Base-by-base conservation (phyloP, 2,329 filamentous ascomycete species). In the Fusarium fujikuroi region DNA sequence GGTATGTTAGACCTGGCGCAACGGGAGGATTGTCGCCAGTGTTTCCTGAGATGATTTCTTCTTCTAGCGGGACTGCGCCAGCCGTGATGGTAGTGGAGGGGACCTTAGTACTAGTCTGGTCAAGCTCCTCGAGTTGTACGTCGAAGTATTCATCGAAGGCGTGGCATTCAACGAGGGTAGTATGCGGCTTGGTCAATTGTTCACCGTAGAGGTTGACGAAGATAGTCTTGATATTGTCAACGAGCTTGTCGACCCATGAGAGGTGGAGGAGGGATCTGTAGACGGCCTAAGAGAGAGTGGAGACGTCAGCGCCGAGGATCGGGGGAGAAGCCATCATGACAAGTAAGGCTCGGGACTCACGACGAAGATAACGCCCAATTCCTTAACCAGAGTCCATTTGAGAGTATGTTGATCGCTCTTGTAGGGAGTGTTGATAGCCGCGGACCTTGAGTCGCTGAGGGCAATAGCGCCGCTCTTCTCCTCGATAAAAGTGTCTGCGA, bases 401-500 rank as follows among this genome's bases (percentile, higher is more conserved):
- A 99, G 82, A 1, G 95, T 98, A 80, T 98, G 97, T 75, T 97
- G 95, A 77, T 98, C 96, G 79, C 93, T 93, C 83, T 90, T 94
- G 85, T 96, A 99, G 1, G 92, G 88, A 21, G 93, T 90, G 76
- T 94, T 94, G 57, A 84, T 85, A 21, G 89, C 85, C 19, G 90
- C 87, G 11, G 91, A 89, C 56, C 83, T 85, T 53, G 87, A 83
- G 69, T 91, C 88, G 74, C 90, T 89, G 59, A 90, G 86, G 62
- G 89, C 86, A 60, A 88, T 86, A 57, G 87, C 87, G 65, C 90
- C 88, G 68, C 89, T 89, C 82, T 93, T 95, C 86, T 98, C 95
- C 84, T 99, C 96, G 80, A 99, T 98, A 81, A 99, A 98, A 80
- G 98, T 94, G 83, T 98, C 95, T 81, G 92, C 92, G 83, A 99